Conservation (phyloP, 768 basidiomycete species). For the Pisolithus sp. region DNA sequence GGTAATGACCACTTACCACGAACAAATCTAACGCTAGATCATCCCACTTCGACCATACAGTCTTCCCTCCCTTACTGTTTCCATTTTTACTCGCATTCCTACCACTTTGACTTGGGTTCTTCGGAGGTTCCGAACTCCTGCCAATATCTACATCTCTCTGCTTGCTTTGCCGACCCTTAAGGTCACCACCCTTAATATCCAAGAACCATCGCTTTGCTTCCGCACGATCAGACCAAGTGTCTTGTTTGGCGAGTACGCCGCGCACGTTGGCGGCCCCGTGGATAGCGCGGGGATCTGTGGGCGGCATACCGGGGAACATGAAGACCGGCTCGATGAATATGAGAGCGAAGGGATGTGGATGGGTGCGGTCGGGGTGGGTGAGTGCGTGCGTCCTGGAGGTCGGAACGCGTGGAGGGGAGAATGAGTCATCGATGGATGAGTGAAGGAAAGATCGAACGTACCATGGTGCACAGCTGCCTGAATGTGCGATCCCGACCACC, state of each 20-base stretch:
- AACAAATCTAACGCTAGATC: constrained; percentile 17
- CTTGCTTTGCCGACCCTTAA: too few relatives aligned
- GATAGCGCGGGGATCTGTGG: constrained; percentile 20
- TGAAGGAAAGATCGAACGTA: neutral
- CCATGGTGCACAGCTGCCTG: constrained; percentile 25
- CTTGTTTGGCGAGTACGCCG: constrained; percentile 20
- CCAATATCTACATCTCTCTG: too few relatives aligned
- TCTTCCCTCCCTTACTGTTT: constrained; percentile 4
- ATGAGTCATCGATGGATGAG: neutral
- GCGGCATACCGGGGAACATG: constrained; percentile 25
- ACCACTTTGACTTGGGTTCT: neutral
- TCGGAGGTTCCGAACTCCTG: too few relatives aligned
- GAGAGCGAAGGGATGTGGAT: constrained; percentile 10
- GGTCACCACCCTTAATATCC: neutral
- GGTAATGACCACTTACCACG: constrained; percentile 8
- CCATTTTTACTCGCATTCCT: neutral
- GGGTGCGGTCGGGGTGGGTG: constrained; percentile 9
- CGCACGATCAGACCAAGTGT: constrained; percentile 20
- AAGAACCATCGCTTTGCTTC: constrained; percentile 15
- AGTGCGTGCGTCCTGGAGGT: constrained; percentile 13
- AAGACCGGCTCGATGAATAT: constrained; percentile 26
- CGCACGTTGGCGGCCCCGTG: constrained; percentile 28
- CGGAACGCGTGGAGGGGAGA: neutral
- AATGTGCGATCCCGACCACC: constrained; percentile 22
- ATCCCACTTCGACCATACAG: constrained; percentile 22